phyloP scores from a whole-genome alignment of 345 rosid species.

The Pugionium dolabratum region DNA sequence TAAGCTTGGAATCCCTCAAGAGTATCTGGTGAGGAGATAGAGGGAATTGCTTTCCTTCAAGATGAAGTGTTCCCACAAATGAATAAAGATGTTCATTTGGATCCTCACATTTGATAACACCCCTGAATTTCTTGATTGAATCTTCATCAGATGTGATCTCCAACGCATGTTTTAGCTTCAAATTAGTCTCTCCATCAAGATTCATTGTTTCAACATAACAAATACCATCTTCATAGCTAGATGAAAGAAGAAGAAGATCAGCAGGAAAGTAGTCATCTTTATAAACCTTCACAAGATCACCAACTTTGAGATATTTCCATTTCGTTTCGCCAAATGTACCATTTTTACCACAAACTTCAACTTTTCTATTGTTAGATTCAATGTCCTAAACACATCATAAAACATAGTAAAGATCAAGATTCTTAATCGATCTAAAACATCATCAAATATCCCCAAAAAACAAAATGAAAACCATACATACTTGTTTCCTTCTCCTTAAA shows the following conservation, averaged over 20 bases:
- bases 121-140: conserved; percentile 50
- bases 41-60: conserved; percentile 43
- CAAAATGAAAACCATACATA: conserved; percentile 26
- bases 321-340: conserved; percentile 45
- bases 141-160: conserved; percentile 58
- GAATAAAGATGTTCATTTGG: conserved; percentile 77
- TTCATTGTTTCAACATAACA: conserved; percentile 95
- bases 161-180: conserved; percentile 76
- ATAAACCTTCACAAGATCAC: conserved; percentile 67
- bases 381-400: conserved; percentile 52
- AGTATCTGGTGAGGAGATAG: conserved; percentile 79
- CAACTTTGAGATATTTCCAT: conserved; percentile 82
- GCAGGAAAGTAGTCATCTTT: conserved; percentile 90
- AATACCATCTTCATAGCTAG: conserved; percentile 71
- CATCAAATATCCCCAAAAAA: background rate
- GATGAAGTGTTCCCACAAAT: conserved; percentile 71
- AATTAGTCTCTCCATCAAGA: conserved; percentile 91
- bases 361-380: conserved; percentile 82
- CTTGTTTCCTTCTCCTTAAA: conserved; percentile 76
- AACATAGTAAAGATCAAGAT: background rate
- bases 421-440: background rate
- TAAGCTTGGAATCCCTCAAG: conserved; percentile 82
- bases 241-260: conserved; percentile 83
- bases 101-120: conserved; percentile 70
- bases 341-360: conserved; percentile 45